Percentiles rank a stretch among this genome's conserved stretches.
Conservation (phyloP, 768 basidiomycete species). For the Serendipita sp. region DNA sequence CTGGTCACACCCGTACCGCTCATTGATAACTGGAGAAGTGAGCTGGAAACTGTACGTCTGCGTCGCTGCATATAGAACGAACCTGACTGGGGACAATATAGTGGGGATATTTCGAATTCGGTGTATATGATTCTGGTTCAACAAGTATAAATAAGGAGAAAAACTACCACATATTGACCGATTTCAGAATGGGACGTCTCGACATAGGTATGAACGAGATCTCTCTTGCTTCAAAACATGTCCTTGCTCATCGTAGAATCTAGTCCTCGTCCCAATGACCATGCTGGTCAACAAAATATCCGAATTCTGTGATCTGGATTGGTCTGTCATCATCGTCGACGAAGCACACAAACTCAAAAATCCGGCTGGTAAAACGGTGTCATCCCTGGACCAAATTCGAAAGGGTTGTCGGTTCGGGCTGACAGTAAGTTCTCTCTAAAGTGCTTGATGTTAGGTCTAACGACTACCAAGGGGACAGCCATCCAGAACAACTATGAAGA, state of each 20-base stretch:
- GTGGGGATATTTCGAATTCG: constrained; percentile 94
- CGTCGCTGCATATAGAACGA: neutral
- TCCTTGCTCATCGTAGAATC: neutral
- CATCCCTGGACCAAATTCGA: constrained; percentile 53
- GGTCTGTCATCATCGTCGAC: constrained; percentile 66
- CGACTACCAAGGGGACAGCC: constrained; percentile 24
- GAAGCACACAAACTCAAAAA: constrained; percentile 90
- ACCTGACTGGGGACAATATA: constrained; percentile 18
- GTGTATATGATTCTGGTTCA: constrained; percentile 39
- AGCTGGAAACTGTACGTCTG: constrained; percentile 58
- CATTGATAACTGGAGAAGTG: constrained; percentile 76
- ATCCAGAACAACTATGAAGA: constrained; percentile 84
- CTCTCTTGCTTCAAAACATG: neutral
- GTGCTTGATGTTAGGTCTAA: too few relatives aligned
- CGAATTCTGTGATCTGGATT: constrained; percentile 49
- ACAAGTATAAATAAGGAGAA: constrained; percentile 19
- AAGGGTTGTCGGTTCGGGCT: constrained; percentile 66
- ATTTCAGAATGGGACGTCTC: constrained; percentile 67
- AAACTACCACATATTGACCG: constrained; percentile 39
- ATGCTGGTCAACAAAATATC: constrained; percentile 51
- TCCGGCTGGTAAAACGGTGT: constrained; percentile 42
- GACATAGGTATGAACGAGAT: constrained; percentile 51
- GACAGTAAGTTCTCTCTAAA: constrained; percentile 41
- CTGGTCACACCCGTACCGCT: constrained; percentile 80
- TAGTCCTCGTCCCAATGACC: constrained; percentile 75